Evolutionary conservation across 257 asterid genomes (phyloP), one percentile per base, ranked within the genome.

Genomic region (Rhazya stricta): DNA sequence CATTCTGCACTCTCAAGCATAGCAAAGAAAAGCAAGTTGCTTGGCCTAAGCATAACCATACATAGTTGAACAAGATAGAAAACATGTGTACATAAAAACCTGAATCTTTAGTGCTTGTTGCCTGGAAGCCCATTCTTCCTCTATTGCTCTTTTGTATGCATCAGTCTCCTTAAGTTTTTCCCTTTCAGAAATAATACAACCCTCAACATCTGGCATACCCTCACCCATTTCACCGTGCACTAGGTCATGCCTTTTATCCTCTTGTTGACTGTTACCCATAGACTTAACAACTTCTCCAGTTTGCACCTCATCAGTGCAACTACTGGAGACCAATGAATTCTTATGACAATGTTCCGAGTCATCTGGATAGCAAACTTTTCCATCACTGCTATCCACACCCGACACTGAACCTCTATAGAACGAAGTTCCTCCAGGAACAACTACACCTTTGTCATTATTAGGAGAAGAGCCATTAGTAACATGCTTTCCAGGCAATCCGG

Each of bases 101-200:
- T 94, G 99, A 78, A 83, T 78, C 76, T 56, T 87, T 76, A 94
- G 68, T 0, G 83, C 91, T 79, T 80, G 79, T 79, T 86, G 85
- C 71, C 98, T 85, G 23, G 95, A 88, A 53, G 96, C 97, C 89
- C 80, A 79, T 80, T 94, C 99, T 86, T 88, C 94, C 85, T 88
- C 96, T 60, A 81, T 48, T 30, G 96, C 96, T 70, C 80, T 89
- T 82, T 85, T 89, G 81, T 89, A 94, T 77, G 88, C 97, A 63
- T 89, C 96, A 3, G 99, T 94, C 82, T 94, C 97, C 90, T 94
- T 94, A 29, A 83, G 85, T 79, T 83, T 89, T 77, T 94, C 99
- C 43, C 94, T 90, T 29, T 82, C 91, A 72, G 51, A 77, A 67
- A 84, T 76, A 34, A 90, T 62, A 71, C 79, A 78, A 67, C 80